Base-by-base conservation (phyloP, 768 basidiomycete species). In the Podaxis sp. region DNA sequence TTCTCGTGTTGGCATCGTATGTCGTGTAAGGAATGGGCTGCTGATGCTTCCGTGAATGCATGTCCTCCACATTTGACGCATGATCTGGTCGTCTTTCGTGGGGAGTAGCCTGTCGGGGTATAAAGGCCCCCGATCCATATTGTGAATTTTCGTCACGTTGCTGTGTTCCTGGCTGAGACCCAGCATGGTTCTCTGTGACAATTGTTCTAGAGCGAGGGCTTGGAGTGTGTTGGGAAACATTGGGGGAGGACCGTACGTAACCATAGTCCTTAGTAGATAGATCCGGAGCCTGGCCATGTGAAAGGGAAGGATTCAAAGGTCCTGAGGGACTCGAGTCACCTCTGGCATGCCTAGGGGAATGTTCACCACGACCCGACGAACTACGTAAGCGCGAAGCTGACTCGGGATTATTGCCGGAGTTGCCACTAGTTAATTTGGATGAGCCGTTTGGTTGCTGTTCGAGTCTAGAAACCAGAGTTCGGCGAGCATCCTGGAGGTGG, bases 291-390 rank as follows among this genome's bases (percentile, higher is more conserved):
- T 55, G 61, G 40, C 25, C 50, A 36, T 41, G 17, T 27, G 38
- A 29, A 22, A 40, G 27, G 15, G 59, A 43, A 40, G 47, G 12
- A 40, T 56, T 55, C 25, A 55, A 15, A 19, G 33, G 36, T 11
- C 46, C 54, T 25, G 55, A 62, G 12, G 61, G 61, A 25, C 61
- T 62, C 27, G 61, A 49, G 11, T 56, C 61, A 24, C 22, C 54
- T 27, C 33, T 37, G 11, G 17, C 4, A n/a, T 55, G 27, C 36
- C 54, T 50, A 8, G 54, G 55, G 9, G 54, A 49, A 24, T 56
- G 55, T 25, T 62, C 61, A 17, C 47, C 54, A 19, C 55, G 61
- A 40, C 46, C 17, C 17, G 61, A 62, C 22, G 61, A 22, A 33
- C 19, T 49, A 17, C 61, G 61, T 17, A 38, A 36, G 17, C 61